These are phyloP conservation scores for Pyropia haitanensis DNA, from an alignment of 23 red algal species.

Conservation along the genomic window DNA sequence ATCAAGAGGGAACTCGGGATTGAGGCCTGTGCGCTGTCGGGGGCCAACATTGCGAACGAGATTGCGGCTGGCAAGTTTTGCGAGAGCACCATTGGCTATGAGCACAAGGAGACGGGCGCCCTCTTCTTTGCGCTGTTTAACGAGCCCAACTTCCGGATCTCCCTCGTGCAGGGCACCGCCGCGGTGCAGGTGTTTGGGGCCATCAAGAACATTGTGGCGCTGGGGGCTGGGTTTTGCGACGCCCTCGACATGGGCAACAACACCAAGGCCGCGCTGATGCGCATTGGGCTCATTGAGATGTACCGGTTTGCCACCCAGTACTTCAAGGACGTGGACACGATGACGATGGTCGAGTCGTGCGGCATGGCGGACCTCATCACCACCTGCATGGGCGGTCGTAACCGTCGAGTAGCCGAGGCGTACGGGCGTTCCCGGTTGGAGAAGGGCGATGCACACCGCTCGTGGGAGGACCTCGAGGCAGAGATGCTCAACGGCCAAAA, in stretches of 20 bases:
- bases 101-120: constrained; percentile 26
- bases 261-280: constrained; percentile 76
- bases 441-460: constrained; percentile 17
- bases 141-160: constrained; percentile 69
- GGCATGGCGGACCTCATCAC: constrained; percentile 91
- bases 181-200: constrained; percentile 82
- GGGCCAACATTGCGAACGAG: constrained; percentile 93
- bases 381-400: constrained; percentile 86
- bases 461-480: constrained; percentile 66
- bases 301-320: constrained; percentile 68
- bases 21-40: constrained; percentile 62
- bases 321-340: constrained; percentile 35
- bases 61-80: constrained; percentile 85
- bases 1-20: constrained; percentile 70
- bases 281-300: constrained; percentile 87
- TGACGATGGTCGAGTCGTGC: constrained; percentile 71
- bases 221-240: constrained; percentile 84
- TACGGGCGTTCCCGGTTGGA: constrained; percentile 32
- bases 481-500: constrained; percentile 93
- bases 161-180: constrained; percentile 45
- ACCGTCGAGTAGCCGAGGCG: constrained; percentile 59
- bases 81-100: constrained; percentile 80
- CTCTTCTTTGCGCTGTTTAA: constrained; percentile 70
- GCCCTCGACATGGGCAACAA: constrained; percentile 78
- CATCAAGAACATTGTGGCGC: constrained; percentile 87